A percentile compares a stretch with the other conserved stretches of the same genome.
These are phyloP conservation scores for Populus tomentosa DNA, from an alignment of 441 rosid genomes.

Conservation along the genomic window DNA sequence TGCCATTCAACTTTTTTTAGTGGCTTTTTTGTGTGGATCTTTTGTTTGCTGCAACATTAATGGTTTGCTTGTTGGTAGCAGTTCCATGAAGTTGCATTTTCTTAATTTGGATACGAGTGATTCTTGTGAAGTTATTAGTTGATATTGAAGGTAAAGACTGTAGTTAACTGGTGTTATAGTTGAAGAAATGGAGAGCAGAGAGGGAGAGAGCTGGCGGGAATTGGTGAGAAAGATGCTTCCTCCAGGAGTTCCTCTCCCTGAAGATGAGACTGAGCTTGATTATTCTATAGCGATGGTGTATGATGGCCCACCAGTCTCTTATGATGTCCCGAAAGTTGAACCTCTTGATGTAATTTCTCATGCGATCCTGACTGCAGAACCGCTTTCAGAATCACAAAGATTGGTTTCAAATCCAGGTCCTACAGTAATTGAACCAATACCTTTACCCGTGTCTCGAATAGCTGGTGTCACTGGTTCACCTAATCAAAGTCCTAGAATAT, in stretches of 20 bases:
- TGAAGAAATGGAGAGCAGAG: constrained; percentile 40
- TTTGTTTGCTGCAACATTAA: background rate
- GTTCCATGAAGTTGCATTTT: constrained; percentile 2
- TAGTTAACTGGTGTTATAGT: background rate
- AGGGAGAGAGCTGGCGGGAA: constrained; percentile 68
- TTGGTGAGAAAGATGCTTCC: constrained; percentile 86
- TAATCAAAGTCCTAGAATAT: too few relatives aligned
- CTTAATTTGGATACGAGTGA: background rate
- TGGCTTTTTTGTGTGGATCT: background rate
- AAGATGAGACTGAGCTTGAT: constrained; percentile 58
- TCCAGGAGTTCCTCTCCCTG: constrained; percentile 79
- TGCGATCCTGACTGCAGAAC: too few relatives aligned
- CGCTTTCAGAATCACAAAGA: too few relatives aligned
- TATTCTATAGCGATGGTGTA: constrained; percentile 89
- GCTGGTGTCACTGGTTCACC: too few relatives aligned
- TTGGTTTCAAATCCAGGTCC: too few relatives aligned
- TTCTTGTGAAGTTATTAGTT: constrained; percentile 7
- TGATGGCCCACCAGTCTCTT: constrained; percentile 61
- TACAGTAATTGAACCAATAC: too few relatives aligned
- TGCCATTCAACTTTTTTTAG: constrained; percentile 6
- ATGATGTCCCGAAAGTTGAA: constrained; percentile 71
- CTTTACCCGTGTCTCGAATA: too few relatives aligned
- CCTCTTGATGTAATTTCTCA: constrained; percentile 61
- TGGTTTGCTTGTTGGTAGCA: background rate
- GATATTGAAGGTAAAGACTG: background rate